Evolutionary conservation across 192 early-diverging fungal genomes (phyloP).

Genomic region (Linnemannia elongata): DNA sequence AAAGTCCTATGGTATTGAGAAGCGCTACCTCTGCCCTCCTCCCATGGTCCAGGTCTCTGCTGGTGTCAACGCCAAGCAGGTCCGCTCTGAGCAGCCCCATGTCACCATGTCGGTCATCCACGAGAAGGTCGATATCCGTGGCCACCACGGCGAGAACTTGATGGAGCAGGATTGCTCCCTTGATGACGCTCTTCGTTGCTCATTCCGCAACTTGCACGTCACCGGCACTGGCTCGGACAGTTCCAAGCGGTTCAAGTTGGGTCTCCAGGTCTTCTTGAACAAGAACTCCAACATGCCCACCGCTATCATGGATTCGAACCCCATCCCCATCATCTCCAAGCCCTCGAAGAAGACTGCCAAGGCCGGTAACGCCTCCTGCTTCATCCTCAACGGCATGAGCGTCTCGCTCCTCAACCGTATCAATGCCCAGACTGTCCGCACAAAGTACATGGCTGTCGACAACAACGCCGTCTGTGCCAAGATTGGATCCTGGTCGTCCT

Average conservation of each 20-base stretch:
- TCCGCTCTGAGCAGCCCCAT: slow-evolving; percentile 68
- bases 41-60: slow-evolving; percentile 75
- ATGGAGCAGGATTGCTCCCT: slow-evolving; percentile 57
- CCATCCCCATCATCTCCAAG: slow-evolving; percentile 92
- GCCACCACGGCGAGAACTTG: slow-evolving; percentile 59
- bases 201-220: slow-evolving; percentile 84
- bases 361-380: slow-evolving; percentile 80
- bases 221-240: slow-evolving; percentile 78
- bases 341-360: slow-evolving; percentile 93
- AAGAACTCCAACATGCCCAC: slow-evolving; percentile 59
- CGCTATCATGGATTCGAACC: slow-evolving; percentile 76
- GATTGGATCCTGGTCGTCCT: slow-evolving; percentile 73
- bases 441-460: slow-evolving; percentile 84
- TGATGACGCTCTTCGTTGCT: slow-evolving; percentile 68
- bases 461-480: slow-evolving; percentile 71
- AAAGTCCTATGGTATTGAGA: slow-evolving; percentile 96
- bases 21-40: slow-evolving; percentile 86
- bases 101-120: slow-evolving; percentile 74
- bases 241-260: slow-evolving; percentile 82
- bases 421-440: slow-evolving; percentile 91
- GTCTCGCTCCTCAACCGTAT: slow-evolving; percentile 92
- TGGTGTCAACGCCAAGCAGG: slow-evolving; percentile 52
- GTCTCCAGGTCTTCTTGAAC: slow-evolving; percentile 71
- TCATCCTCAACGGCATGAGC: slow-evolving; percentile 82
- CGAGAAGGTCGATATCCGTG: slow-evolving; percentile 67